Evolutionary conservation across 2,329 filamentous ascomycete genomes (phyloP), one percentile per base, ranked within the genome.

Genomic region (Colletotrichum sublineola): DNA sequence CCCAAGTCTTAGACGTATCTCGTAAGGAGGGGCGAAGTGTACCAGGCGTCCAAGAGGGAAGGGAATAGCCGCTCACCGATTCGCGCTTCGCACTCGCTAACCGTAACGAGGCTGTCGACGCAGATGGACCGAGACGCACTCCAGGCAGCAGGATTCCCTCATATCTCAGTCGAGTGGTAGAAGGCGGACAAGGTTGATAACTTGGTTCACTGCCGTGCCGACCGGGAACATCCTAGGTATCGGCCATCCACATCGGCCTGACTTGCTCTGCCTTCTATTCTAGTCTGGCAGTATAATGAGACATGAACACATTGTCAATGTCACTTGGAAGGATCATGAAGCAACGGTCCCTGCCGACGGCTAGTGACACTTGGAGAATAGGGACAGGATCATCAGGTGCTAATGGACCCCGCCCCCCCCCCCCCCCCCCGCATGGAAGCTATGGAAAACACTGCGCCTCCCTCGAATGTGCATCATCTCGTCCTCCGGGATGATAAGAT

Each of bases 111-210:
- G 55, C 24, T 48, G 46, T 69, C 55, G 36, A 52, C 18, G 44
- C 60, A 18, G 38, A 33, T 18, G n/a, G 38, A 48, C 42, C 33
- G 24, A 56, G 58, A 46, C 33, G 65, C 15, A 46, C 31, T 62
- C 57, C 31, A 73, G 71, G 71, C 71, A 73, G 67, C 71, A 71
- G 62, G 46, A 71, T 73, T 71, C 55, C 48, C 52, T 20, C 20
- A 56, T 55, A 31, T 53, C 66, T 60, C 31, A 48, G 50, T 57
- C 63, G 36, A 31, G 31, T 20, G 33, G 31, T 18, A 50, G 15
- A 36, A 20, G 46, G 15, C 18, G 31, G 18, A 50, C 57, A 57
- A 67, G 50, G 56, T 62, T 72, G 15, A 52, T 71, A 42, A 50
- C 67, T 57, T 71, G 68, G 57, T 60, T 38, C 42, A 66, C 68